Base-by-base conservation (phyloP, 495 filamentous ascomycete species). In the Letharia columbiana region DNA sequence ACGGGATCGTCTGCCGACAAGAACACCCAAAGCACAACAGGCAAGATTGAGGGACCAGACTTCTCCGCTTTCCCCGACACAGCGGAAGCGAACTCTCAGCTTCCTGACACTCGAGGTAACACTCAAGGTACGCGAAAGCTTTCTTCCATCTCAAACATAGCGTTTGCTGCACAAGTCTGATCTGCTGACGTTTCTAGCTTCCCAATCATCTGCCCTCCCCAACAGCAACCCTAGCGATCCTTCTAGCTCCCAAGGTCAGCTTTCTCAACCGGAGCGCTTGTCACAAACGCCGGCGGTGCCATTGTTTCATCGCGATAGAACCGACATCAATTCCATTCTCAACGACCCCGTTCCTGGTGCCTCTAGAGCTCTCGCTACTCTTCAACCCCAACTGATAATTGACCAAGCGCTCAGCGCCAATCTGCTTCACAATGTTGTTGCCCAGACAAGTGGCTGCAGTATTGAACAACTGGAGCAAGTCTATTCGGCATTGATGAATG, bases 381-480 rank as follows among this genome's bases (percentile, higher is more conserved):
- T 56, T 66, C 62, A 68, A 31, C 68, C 66, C 23, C 68, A 49
- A 9, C 68, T 88, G 23, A 79, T 88, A 42, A 65, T 92, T 52
- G 84, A 92, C 71, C 79, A 82, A 12, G 66, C 71, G 0, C 77
- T 80, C 47, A 73, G 89, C 49, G 72, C 81, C 13, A 70, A 78
- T 18, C 80, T 96, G 44, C 81, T 89, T 61, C 70, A 78, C 0
- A 73, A 81, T 39, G 75, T 96, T 31, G 83, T 85, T 1, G 74
- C 82, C 20, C 80, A 82, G 41, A 90, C 89, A 11, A 88, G 87
- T 52, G 92, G 92, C 0, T 92, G 86, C 76, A 89, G 85, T 3
- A 87, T 98, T 49, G 94, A 98, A 76, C 95, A 98, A 74, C 80
- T 98, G 40, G 93, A 98, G 77, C 92, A 96, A 74, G 85, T 96